Base-by-base conservation (phyloP, 2,329 filamentous ascomycete species). In the Ophiobolus disseminans region DNA sequence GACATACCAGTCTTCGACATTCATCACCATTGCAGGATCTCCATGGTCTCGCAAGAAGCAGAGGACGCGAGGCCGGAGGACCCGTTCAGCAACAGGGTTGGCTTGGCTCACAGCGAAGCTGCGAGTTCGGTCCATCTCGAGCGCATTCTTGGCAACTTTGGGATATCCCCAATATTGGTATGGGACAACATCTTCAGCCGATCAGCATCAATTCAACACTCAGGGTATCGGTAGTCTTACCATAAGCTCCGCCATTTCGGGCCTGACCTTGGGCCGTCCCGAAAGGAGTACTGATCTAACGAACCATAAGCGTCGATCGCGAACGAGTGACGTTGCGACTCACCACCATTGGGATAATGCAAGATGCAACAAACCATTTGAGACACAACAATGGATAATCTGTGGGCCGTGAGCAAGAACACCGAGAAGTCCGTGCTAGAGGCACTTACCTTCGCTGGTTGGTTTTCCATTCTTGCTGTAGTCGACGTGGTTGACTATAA, bases 161-260 rank as follows among this genome's bases (percentile, higher is more conserved):
- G 68, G 52, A 35, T 72, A 71, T 2, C 63, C 66, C n/a, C 51
- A 53, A 39, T 62, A 67, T 19, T 44, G 46, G 48, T 70, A 70
- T 5, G 63, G 63, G 2, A 72, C 57, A 0, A 55, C 30, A 11
- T 32, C 13, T 7, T 13, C 2, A 5, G n/a, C n/a, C n/a, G n/a
- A n/a, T n/a, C n/a, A n/a, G n/a, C n/a, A n/a, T n/a, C n/a, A n/a
- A n/a, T n/a, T n/a, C n/a, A n/a, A n/a, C n/a, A n/a, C n/a, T n/a
- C n/a, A 14, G 7, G 30, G n/a, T 32, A 32, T 13, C n/a, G 10
- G n/a, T 14, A 32, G 30, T 13, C 30, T 32, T 32, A 32, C 38
- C 66, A 17, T 69, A 72, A 7, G 45, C 50, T 5, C 65, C 66
- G 7, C 40, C 48, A 36, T 68, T 68, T 14, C 60, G 48, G 5